phyloP scores from a whole-genome alignment of 1,284 basidiomycete genomes.

The Apiotrichum mycotoxinovorans region DNA sequence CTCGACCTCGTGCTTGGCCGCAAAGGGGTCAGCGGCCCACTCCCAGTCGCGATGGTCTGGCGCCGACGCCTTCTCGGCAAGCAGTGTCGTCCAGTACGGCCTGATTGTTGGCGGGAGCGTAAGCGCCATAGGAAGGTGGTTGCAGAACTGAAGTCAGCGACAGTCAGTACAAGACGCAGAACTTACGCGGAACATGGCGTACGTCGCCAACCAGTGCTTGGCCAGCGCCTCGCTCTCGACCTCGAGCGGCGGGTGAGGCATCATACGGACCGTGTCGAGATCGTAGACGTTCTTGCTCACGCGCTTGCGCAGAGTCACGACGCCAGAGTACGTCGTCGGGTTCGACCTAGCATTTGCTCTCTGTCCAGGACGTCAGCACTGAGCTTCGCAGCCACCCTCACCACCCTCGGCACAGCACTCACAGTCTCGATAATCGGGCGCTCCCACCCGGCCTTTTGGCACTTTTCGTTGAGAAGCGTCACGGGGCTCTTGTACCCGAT shows the following conservation, averaged over 20 bases:
- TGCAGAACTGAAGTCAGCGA: conserved; percentile 62
- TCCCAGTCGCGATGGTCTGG: conserved; percentile 76
- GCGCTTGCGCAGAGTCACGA: conserved; percentile 60
- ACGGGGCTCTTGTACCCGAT: conserved; percentile 75
- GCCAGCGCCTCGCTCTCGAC: conserved; percentile 67
- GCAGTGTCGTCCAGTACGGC: conserved; percentile 78
- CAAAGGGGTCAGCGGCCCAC: conserved; percentile 80
- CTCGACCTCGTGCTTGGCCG: conserved; percentile 64
- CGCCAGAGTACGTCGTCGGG: conserved; percentile 58
- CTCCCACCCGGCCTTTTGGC: conserved; percentile 82
- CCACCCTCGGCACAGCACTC: conserved; percentile 29
- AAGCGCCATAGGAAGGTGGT: conserved; percentile 69
- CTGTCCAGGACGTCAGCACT: conserved; percentile 12
- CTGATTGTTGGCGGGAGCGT: conserved; percentile 74
- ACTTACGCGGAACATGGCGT: conserved; percentile 76
- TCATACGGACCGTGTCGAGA: conserved; percentile 65
- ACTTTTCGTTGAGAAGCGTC: conserved; percentile 72
- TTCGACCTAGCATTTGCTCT: conserved; percentile 54
- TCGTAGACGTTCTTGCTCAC: conserved; percentile 66
- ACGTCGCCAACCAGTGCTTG: conserved; percentile 81
- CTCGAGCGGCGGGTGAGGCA: conserved; percentile 65
- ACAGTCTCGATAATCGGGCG: conserved; percentile 70
- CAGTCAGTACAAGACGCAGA: neutral
- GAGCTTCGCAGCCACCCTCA: too few species aligned
- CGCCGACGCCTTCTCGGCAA: conserved; percentile 63